These are phyloP conservation scores for Ocimum tenuiflorum DNA, from an alignment of 257 asterid genomes.

Conservation along the genomic window DNA sequence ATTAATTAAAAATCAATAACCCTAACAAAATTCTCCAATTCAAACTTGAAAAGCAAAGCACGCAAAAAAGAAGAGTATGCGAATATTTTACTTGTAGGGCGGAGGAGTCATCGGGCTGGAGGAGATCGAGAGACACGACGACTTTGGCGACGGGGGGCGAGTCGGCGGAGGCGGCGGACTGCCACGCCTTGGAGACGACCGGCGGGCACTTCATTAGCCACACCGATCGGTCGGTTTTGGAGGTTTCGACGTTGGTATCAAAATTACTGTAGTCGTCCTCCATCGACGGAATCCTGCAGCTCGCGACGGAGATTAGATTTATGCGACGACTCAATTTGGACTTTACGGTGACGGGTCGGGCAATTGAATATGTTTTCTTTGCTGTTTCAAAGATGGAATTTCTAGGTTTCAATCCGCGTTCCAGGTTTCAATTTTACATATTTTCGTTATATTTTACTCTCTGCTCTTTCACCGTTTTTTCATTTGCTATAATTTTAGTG, in stretches of 20 bases:
- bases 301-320: not conserved
- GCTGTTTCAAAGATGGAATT: not conserved
- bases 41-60: not conserved
- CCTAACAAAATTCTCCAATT: not conserved
- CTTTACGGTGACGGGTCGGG: not conserved
- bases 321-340: constrained; percentile 1
- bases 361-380: not conserved
- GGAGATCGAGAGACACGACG: constrained; percentile 75
- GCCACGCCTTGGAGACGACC: constrained; percentile 81
- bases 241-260: constrained; percentile 35
- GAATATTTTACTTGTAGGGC: constrained; percentile 39
- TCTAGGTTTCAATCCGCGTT: not conserved
- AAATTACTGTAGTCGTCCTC: constrained; percentile 46
- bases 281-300: constrained; percentile 29
- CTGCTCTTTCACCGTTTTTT: no score
- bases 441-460: no score
- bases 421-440: not conserved
- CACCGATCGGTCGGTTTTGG: constrained; percentile 58
- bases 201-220: constrained; percentile 95
- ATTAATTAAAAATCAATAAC: not conserved
- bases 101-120: constrained; percentile 43
- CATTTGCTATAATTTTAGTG: no score
- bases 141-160: constrained; percentile 65
- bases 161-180: constrained; percentile 43
- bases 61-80: not conserved